Evolutionary conservation across 345 rosid genomes (phyloP), one percentile per base, ranked within the genome.

Genomic region (Theobroma cacao): DNA sequence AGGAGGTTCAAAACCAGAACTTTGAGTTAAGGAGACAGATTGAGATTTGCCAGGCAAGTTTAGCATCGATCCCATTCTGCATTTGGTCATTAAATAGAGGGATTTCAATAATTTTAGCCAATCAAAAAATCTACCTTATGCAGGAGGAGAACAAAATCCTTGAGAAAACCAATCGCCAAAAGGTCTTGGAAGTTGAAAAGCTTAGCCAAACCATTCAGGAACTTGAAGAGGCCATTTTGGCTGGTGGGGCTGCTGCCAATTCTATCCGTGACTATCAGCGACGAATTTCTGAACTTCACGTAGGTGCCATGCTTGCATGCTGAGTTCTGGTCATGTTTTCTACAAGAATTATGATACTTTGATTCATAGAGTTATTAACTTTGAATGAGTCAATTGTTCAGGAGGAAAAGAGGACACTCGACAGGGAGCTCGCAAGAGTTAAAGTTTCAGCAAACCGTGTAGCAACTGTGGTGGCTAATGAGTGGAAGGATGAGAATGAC

Each of bases 401-500:
- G 99, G 97, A 94, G 33, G 97, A 94, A 85, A 96, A 91, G 82
- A 92, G 96, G 86, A 87, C 93, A 38, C 86, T 96, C 64, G 98
- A 96, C 84, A 92, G 99, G 86, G 98, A 96, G 89, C 90, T 94
- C 1, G 97, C 99, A 5, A 86, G 98, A 82, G 89, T 86, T 30
- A 94, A 89, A 83, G 97, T 94, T 15, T 89, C 93, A 7, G 93
- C 91, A 10, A 92, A 87, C 83, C 87, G 98, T 18, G 95, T 94
- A 34, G 98, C 99, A 2, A 84, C 94, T 7, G 95, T 89, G 1
- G 90, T 91, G 74, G 99, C 99, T 70, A 96, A 94, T 72, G 97
- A 90, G 76, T 94, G 99, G 99, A 96, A 96, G 82, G 98, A 90
- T 88, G 99, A 94, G 65, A 90, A 89, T 72, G 94, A 88, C 80